Conservation (phyloP, 108 stramenopile species). For the Nannochloropsis salina region DNA sequence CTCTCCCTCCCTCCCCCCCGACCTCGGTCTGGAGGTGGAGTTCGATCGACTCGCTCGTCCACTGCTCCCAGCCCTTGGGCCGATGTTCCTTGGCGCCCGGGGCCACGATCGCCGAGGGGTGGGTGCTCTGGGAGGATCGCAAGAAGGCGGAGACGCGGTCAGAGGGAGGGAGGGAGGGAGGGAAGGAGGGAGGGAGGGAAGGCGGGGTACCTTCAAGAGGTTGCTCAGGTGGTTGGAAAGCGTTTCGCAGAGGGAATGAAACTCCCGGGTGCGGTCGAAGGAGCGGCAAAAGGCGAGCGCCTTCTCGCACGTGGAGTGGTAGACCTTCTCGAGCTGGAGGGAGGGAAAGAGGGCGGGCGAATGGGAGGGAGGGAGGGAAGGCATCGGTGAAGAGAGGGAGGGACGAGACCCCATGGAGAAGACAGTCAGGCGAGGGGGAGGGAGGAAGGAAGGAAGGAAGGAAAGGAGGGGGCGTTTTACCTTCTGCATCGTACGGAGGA, state of each 20-base stretch:
- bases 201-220: constrained; percentile 61
- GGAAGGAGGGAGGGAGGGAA: not conserved
- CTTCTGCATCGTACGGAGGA: constrained; percentile 62
- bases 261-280: constrained; percentile 76
- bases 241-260: constrained; percentile 87
- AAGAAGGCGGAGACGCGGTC: not conserved
- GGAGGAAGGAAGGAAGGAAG: not conserved
- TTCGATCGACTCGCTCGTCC: constrained; percentile 83
- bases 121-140: not conserved
- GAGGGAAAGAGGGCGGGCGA: not conserved
- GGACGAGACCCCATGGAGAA: not conserved
- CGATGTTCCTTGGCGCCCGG: constrained; percentile 23
- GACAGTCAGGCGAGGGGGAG: not conserved
- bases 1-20: not conserved
- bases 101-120: not conserved
- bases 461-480: not conserved
- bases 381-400: not conserved
- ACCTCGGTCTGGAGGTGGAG: constrained; percentile 85
- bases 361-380: not conserved
- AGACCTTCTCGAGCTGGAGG: constrained; percentile 79
- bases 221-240: constrained; percentile 86
- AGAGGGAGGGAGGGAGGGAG: constrained; percentile 24
- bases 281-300: constrained; percentile 56
- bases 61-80: constrained; percentile 90
- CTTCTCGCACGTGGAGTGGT: constrained; percentile 70